These are phyloP conservation scores for Penicillium paxilli DNA, from an alignment of 495 filamentous ascomycete species.

Conservation along the genomic window DNA sequence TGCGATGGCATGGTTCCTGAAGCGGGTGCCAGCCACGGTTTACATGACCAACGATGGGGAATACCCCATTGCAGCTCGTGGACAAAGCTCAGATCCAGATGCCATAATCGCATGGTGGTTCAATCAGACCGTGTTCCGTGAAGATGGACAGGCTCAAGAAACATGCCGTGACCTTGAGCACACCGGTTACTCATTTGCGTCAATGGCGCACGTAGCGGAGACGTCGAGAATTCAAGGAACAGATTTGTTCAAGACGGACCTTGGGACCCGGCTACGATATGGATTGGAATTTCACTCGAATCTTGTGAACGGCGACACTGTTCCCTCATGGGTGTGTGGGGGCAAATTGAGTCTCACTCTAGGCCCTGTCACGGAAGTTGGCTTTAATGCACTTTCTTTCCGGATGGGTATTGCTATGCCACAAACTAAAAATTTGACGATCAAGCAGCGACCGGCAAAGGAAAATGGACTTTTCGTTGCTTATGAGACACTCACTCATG, in stretches of 20 bases:
- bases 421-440: conserved; percentile 15
- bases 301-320: conserved; percentile 6
- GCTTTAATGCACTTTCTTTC: conserved; percentile 21
- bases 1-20: conserved; percentile 22
- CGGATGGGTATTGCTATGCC: conserved; percentile 22
- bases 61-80: conserved; percentile 2
- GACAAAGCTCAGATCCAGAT: not conserved
- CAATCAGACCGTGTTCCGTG: conserved; percentile 6
- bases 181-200: conserved; percentile 22
- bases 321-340: conserved; percentile 22
- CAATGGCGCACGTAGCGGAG: conserved; percentile 28
- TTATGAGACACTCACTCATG: conserved; percentile 29
- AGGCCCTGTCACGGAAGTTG: conserved; percentile 23
- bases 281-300: conserved; percentile 24
- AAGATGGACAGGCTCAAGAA: conserved; percentile 23
- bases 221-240: conserved; percentile 26
- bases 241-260: conserved; percentile 20
- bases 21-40: conserved; percentile 24
- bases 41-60: conserved; percentile 21
- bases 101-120: conserved; percentile 10
- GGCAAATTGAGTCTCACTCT: conserved; percentile 6
- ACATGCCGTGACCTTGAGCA: conserved; percentile 31
- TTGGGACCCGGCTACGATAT: conserved; percentile 19
- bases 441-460: conserved; percentile 13
- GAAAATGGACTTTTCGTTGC: conserved; percentile 23